Evolutionary conservation across 148 eudicot genomes (phyloP).

Genomic region (Arbutus unedo): DNA sequence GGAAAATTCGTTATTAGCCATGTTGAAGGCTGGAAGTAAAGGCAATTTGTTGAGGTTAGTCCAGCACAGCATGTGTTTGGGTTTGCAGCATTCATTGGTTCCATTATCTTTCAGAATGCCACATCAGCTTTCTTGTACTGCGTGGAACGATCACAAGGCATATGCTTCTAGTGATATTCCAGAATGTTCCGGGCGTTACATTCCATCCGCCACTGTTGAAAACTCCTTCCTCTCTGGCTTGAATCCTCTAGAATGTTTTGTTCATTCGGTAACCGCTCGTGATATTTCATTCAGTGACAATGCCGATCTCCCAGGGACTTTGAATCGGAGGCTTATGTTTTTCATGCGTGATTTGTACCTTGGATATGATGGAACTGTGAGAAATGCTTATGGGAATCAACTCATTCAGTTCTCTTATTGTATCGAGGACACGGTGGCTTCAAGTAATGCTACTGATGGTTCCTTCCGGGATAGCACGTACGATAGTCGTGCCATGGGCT

Average conservation of each 20-base stretch:
- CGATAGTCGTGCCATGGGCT: slow-evolving; percentile 39
- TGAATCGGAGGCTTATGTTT: slow-evolving; percentile 61
- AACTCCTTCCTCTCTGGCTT: slow-evolving; percentile 66
- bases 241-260: slow-evolving; percentile 82
- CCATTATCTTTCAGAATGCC: slow-evolving; percentile 72
- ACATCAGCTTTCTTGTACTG: slow-evolving; percentile 60
- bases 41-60: slow-evolving; percentile 64
- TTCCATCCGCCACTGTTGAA: slow-evolving; percentile 66
- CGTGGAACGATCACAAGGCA: slow-evolving; percentile 66
- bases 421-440: slow-evolving; percentile 17
- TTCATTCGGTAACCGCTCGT: slow-evolving; percentile 71
- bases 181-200: slow-evolving; percentile 40
- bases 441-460: slow-evolving; percentile 15
- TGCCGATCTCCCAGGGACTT: slow-evolving; percentile 89
- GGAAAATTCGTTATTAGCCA: slow-evolving; percentile 64
- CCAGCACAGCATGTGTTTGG: slow-evolving; percentile 89
- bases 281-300: slow-evolving; percentile 86
- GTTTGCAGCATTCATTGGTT: slow-evolving; percentile 71
- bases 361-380: slow-evolving; percentile 86
- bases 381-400: slow-evolving; percentile 81
- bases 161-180: slow-evolving; percentile 19
- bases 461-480: slow-evolving; percentile 16
- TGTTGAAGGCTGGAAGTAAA: slow-evolving; percentile 89
- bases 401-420: slow-evolving; percentile 66
- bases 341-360: slow-evolving; percentile 77